Evolutionary conservation across 1,139 yeast species (phyloP).

Genomic region (Nakaseomyces nivariensis): DNA sequence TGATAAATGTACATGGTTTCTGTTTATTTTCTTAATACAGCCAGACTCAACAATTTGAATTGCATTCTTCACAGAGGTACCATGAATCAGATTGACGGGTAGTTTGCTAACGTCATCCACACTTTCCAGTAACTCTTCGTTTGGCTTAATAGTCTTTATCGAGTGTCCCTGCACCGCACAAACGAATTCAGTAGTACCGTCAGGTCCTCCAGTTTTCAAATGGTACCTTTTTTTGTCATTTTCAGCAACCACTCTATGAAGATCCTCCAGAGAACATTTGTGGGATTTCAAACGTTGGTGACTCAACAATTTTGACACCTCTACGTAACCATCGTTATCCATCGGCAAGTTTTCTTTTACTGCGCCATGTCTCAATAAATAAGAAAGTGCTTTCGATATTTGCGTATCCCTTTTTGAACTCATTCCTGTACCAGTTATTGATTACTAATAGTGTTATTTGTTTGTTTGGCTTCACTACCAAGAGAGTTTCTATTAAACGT

Average conservation of each 20-base stretch:
- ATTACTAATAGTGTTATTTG: no score
- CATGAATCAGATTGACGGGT: conserved; percentile 56
- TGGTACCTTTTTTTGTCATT: conserved; percentile 67
- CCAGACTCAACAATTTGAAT: conserved; percentile 40
- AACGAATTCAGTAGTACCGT: conserved; percentile 34
- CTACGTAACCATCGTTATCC: conserved; percentile 57
- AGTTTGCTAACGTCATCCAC: conserved; percentile 28
- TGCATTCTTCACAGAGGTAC: conserved; percentile 54
- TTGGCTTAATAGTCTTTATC: conserved; percentile 36
- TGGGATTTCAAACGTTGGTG: conserved; percentile 52
- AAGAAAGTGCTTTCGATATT: conserved; percentile 67
- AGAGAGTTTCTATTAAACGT: no score
- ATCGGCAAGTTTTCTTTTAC: conserved; percentile 55
- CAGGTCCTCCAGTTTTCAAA: conserved; percentile 24
- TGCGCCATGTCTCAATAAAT: conserved; percentile 79
- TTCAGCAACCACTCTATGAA: conserved; percentile 48
- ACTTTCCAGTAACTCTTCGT: conserved; percentile 35
- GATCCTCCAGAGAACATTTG: conserved; percentile 45
- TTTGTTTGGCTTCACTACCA: no score
- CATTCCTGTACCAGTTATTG: not conserved
- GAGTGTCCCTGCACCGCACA: conserved; percentile 96
- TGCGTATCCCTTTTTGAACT: conserved; percentile 36
- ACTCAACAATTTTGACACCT: conserved; percentile 41
- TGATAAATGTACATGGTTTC: conserved; percentile 83
- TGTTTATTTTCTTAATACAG: conserved; percentile 47